These are phyloP conservation scores for Neurospora sp. DNA, from an alignment of 495 filamentous ascomycete species.

Conservation along the genomic window DNA sequence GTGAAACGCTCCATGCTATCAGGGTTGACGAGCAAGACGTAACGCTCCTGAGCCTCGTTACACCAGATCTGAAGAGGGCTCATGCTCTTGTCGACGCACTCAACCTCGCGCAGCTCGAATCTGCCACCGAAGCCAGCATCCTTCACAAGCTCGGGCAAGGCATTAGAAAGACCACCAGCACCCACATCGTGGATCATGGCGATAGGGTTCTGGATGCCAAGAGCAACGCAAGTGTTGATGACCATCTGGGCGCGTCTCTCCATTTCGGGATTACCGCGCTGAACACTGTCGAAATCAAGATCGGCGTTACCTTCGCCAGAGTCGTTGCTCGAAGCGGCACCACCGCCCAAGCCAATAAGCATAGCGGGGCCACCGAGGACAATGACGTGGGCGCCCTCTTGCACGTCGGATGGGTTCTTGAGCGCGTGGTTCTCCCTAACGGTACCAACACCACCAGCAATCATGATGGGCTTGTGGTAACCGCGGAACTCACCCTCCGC, in stretches of 20 bases:
- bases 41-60: constrained; percentile 92
- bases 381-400: constrained; percentile 75
- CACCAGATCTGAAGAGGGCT: constrained; percentile 96
- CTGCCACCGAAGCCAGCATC: constrained; percentile 80
- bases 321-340: constrained; percentile 83
- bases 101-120: constrained; percentile 86
- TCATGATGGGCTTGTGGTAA: constrained; percentile 98
- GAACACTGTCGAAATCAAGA: constrained; percentile 91
- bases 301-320: constrained; percentile 83
- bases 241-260: constrained; percentile 93
- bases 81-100: constrained; percentile 82
- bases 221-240: constrained; percentile 81
- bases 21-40: constrained; percentile 73
- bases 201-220: constrained; percentile 79
- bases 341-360: constrained; percentile 92
- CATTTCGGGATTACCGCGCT: constrained; percentile 90
- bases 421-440: constrained; percentile 88
- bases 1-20: constrained; percentile 75
- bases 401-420: constrained; percentile 67
- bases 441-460: constrained; percentile 93
- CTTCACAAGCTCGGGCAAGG: constrained; percentile 74
- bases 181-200: constrained; percentile 96
- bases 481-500: constrained; percentile 59
- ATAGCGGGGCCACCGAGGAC: constrained; percentile 93
- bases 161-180: constrained; percentile 89